A percentile compares a stretch with the other conserved stretches of the same genome.
phyloP scores from a whole-genome alignment of 2,329 filamentous ascomycete genomes.

The Cylindrodendrum hubeiense region DNA sequence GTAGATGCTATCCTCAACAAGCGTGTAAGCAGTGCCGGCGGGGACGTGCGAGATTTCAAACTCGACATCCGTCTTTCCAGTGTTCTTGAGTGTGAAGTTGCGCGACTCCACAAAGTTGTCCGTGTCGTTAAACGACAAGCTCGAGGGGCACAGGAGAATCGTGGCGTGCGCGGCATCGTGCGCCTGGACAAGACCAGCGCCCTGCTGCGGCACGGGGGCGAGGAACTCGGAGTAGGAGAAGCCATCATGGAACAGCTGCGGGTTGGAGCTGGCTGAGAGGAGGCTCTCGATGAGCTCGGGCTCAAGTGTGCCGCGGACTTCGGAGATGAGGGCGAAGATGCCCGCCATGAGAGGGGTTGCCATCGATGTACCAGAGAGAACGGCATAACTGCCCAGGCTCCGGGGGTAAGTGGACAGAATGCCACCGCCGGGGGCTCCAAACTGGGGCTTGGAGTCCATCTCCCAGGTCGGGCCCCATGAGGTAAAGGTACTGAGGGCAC shows the following conservation, averaged over 20 bases:
- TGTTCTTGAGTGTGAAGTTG: conserved; percentile 69
- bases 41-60: conserved; percentile 65
- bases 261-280: conserved; percentile 62
- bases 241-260: conserved; percentile 62
- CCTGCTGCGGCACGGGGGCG: conserved; percentile 71
- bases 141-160: conserved; percentile 66
- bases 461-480: conserved; percentile 74
- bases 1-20: conserved; percentile 47
- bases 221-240: conserved; percentile 52
- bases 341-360: conserved; percentile 68
- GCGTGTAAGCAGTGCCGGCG: conserved; percentile 67
- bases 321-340: conserved; percentile 65
- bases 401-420: conserved; percentile 70
- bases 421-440: conserved; percentile 67
- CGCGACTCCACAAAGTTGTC: conserved; percentile 63
- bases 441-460: conserved; percentile 66
- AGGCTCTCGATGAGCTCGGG: conserved; percentile 63
- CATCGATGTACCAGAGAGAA: conserved; percentile 72
- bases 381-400: conserved; percentile 60
- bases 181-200: conserved; percentile 70
- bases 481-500: conserved; percentile 65
- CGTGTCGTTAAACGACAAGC: conserved; percentile 74
- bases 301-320: conserved; percentile 64
- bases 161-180: conserved; percentile 69
- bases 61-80: conserved; percentile 59